Conservation (phyloP, 192 early-diverging fungal genomes). For the Podila epicladia region DNA sequence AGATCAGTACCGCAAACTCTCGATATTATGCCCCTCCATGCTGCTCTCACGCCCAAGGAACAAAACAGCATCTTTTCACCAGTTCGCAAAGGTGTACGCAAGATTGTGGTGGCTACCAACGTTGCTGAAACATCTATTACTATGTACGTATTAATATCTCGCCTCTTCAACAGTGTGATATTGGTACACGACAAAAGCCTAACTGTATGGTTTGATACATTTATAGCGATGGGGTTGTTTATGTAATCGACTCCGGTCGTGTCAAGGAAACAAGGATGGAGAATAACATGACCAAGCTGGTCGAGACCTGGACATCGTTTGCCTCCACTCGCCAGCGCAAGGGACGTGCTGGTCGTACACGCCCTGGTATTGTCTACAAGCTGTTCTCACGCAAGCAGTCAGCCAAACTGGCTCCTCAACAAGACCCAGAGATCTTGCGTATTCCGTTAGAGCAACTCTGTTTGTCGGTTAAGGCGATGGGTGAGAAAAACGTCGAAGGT, state of each 20-base stretch:
- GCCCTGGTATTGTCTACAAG: slow-evolving; percentile 79
- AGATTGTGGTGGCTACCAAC: slow-evolving; percentile 81
- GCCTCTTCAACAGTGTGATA: background rate
- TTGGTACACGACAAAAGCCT: background rate
- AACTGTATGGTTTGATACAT: slow-evolving; percentile 47
- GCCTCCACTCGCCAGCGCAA: slow-evolving; percentile 71
- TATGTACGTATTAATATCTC: slow-evolving; percentile 48
- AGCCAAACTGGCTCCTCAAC: slow-evolving; percentile 65
- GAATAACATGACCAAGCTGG: slow-evolving; percentile 70
- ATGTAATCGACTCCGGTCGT: slow-evolving; percentile 76
- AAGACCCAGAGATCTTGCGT: slow-evolving; percentile 81
- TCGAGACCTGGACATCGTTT: slow-evolving; percentile 58
- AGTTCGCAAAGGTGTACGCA: slow-evolving; percentile 60
- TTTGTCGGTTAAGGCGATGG: slow-evolving; percentile 74
- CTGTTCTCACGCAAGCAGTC: slow-evolving; percentile 65
- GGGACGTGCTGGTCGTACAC: slow-evolving; percentile 86
- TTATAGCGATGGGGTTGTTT: slow-evolving; percentile 73
- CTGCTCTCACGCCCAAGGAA: slow-evolving; percentile 70
- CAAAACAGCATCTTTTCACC: slow-evolving; percentile 74
- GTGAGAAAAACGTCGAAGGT: slow-evolving; percentile 59
- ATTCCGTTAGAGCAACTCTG: slow-evolving; percentile 89
- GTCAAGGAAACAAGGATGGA: slow-evolving; percentile 72
- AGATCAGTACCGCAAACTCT: slow-evolving; percentile 48
- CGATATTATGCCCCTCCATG: slow-evolving; percentile 72
- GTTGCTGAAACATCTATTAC: slow-evolving; percentile 87